Base-by-base conservation (phyloP, 768 basidiomycete species). In the Leucogyrophana mollusca region DNA sequence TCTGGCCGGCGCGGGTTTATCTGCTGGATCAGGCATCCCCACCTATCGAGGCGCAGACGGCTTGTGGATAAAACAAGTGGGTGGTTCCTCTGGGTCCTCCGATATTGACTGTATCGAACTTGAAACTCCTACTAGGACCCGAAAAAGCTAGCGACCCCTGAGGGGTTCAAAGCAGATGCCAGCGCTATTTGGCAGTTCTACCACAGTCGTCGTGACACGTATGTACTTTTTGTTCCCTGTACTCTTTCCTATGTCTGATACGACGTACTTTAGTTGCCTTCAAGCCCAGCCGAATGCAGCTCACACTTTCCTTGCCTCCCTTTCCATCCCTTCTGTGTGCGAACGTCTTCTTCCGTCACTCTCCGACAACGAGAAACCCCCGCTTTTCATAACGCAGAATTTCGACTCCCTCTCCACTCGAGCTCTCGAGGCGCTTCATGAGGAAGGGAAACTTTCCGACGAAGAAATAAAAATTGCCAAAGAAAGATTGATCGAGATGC, bases 21-120 rank as follows among this genome's bases (percentile, higher is more conserved):
- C 35, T 8, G 35, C 35, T 16, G 35, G n/a, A 9, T 37, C 35
- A 37, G 35, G 69, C 23, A 66, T 72, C 47, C 73, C 77, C 6
- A 82, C 77, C 1, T 82, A 79, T 56, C 63, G 77, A 60, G 78
- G 73, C 10, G 67, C 65, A 14, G 78, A 76, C n/a, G 78, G 77
- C 9, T 50, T 78, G 49, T 80, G 78, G 78, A 61, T n/a, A n/a
- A n/a, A n/a, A n/a, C n/a, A n/a, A n/a, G n/a, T n/a, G n/a, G n/a
- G n/a, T n/a, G n/a, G n/a, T n/a, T n/a, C n/a, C n/a, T n/a, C n/a
- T n/a, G n/a, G n/a, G n/a, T n/a, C n/a, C n/a, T n/a, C n/a, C n/a
- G n/a, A n/a, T n/a, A n/a, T n/a, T n/a, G n/a, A n/a, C n/a, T n/a
- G n/a, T n/a, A n/a, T n/a, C n/a, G n/a, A n/a, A n/a, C n/a, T n/a